Conservation (phyloP, 2,329 filamentous ascomycete genomes). For the Pezicula neosporulosa region DNA sequence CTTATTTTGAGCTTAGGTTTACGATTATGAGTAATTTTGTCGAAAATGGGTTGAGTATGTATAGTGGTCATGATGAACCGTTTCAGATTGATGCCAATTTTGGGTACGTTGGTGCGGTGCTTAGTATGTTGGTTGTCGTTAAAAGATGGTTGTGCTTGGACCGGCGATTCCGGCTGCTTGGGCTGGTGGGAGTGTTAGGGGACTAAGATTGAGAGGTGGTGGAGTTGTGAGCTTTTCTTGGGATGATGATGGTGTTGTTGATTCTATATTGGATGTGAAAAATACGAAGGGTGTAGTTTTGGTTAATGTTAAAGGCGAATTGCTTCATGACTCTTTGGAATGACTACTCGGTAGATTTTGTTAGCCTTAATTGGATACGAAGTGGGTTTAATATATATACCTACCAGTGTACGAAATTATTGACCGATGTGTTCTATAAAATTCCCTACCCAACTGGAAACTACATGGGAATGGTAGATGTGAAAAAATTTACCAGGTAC, state of each 20-base stretch:
- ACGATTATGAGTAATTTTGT: conserved; percentile 47
- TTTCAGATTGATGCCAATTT: conserved; percentile 61
- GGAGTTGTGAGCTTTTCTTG: conserved; percentile 40
- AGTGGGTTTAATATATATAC: too few species aligned
- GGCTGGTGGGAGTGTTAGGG: conserved; percentile 40
- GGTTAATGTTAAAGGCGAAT: background rate
- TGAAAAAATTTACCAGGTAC: too few species aligned
- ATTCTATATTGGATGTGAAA: conserved; percentile 1
- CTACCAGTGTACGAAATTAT: too few species aligned
- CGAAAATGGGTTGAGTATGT: conserved; percentile 48
- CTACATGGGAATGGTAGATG: too few species aligned
- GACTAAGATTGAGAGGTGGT: conserved; percentile 41
- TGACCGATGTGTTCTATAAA: too few species aligned
- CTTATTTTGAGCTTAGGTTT: conserved; percentile 45
- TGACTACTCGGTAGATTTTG: too few species aligned
- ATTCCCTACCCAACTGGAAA: too few species aligned
- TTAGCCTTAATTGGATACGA: too few species aligned
- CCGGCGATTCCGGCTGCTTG: conserved; percentile 43
- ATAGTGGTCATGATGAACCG: conserved; percentile 38
- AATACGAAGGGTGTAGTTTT: conserved; percentile 6
- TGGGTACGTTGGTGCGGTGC: conserved; percentile 43
- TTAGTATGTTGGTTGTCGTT: conserved; percentile 47
- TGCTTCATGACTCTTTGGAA: too few species aligned
- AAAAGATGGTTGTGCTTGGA: conserved; percentile 37
- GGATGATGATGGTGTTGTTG: conserved; percentile 35